A percentile compares a stretch with the other conserved stretches of the same genome.
phyloP scores from a whole-genome alignment of 139 green algal species.

The Astrephomene gubernaculifera region DNA sequence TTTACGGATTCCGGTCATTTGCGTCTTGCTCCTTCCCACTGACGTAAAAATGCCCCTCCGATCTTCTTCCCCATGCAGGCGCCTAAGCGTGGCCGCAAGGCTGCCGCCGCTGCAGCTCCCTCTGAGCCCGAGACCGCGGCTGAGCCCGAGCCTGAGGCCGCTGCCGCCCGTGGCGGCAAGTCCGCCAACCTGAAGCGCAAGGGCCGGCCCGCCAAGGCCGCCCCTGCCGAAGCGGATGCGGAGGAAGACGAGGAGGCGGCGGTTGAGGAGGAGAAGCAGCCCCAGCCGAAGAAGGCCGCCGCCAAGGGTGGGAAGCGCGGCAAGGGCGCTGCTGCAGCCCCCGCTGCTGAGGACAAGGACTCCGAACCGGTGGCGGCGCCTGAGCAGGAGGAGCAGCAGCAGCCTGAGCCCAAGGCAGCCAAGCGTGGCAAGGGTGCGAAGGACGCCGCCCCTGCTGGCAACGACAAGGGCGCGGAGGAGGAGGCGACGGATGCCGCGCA shows the following conservation, averaged over 20 bases:
- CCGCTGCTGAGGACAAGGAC: neutral
- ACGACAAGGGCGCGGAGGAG: neutral
- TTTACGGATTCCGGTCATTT: neutral
- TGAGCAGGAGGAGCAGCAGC: neutral
- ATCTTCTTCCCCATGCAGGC: neutral
- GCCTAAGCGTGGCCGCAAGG: constrained; percentile 7
- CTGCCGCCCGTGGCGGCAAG: neutral
- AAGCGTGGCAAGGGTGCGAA: no score
- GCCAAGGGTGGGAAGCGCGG: neutral
- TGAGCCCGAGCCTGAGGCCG: neutral
- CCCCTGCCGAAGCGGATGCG: neutral
- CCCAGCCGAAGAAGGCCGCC: neutral
- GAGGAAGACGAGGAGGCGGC: neutral
- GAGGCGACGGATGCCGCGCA: neutral
- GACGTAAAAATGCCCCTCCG: neutral
- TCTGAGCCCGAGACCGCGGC: neutral
- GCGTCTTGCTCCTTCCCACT: neutral
- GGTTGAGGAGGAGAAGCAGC: neutral
- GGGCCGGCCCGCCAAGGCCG: neutral
- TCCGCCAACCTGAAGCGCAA: constrained; percentile 18
- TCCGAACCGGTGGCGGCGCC: no score
- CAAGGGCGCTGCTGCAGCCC: neutral
- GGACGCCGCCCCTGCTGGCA: neutral
- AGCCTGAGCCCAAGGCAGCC: neutral
- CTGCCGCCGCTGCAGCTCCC: neutral